Base-by-base conservation (phyloP, 1,139 yeast genomes). In the Pichia sp. region DNA sequence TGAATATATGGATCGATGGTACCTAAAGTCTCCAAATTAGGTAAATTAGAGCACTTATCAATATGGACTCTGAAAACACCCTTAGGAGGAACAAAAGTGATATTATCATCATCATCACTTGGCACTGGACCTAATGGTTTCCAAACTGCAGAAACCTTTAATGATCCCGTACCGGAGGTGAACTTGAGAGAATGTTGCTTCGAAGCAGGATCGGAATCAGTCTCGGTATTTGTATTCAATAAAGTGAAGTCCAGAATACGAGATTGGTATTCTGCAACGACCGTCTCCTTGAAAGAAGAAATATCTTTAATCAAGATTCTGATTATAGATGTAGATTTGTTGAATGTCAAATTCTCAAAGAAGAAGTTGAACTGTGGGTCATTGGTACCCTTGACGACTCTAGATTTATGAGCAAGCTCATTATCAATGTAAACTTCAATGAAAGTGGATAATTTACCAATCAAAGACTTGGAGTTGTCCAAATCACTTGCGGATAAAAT, bases 401-500 rank as follows among this genome's bases (percentile, higher is more conserved):
- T 76, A 42, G 77, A 72, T 6, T 60, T 60, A 49, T 71, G 71
- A 12, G 69, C 66, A 39, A 73, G 60, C 44, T 75, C 69, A 30
- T 68, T 70, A 52, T 79, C 74, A 21, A 46, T 29, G 49, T 60
- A 75, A 18, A 82, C 59, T 49, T 78, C 84, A 10, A 86, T 86
- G 53, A 70, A 77, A 20, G 91, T 84, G 50, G 80, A 77, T 53
- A 82, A 62, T 37, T 68, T 69, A 32, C 94, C 96, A 44, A 81
- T 67, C 41, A 78, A 64, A 1, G 93, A 74, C 34, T 67, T 58
- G 4, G 77, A 63, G 27, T 71, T 62, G 52, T 84, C 93, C 53
- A 91, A 69, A 40, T 77, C 74, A 46, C 73, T 73, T 31, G 87
- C 91, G 49, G 78, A 80, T 48, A 81, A 80, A 39, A 91, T 66